Evolutionary conservation across 2,329 filamentous ascomycete species (phyloP).

Genomic region (Nothopassalora personata): DNA sequence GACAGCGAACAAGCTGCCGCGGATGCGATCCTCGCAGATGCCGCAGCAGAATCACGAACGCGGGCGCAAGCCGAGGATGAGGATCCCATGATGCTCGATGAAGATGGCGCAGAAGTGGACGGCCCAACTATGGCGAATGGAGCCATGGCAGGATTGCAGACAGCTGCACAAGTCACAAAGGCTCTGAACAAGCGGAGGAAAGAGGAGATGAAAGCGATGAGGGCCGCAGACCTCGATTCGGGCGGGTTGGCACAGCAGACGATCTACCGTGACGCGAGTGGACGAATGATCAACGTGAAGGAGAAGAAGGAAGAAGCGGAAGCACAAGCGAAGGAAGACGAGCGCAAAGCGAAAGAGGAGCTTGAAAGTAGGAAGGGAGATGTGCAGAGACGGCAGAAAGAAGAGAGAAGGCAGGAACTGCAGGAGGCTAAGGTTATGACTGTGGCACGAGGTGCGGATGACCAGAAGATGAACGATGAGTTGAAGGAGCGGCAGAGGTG

Average conservation of each 20-base stretch:
- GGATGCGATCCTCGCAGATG: slow-evolving; percentile 35
- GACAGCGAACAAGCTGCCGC: slow-evolving; percentile 60
- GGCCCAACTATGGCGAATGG: slow-evolving; percentile 76
- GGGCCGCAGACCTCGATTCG: slow-evolving; percentile 41
- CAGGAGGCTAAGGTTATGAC: slow-evolving; percentile 78
- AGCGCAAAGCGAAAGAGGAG: slow-evolving; percentile 58
- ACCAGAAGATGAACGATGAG: slow-evolving; percentile 78
- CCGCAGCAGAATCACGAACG: slow-evolving; percentile 28
- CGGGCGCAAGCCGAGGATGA: slow-evolving; percentile 32
- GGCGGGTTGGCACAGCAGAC: slow-evolving; percentile 62
- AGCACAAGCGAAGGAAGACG: slow-evolving; percentile 69
- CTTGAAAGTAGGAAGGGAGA: slow-evolving; percentile 74
- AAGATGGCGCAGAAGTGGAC: slow-evolving; percentile 45
- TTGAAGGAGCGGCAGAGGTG: slow-evolving; percentile 71
- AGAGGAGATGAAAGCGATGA: slow-evolving; percentile 52
- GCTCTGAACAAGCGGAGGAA: slow-evolving; percentile 57
- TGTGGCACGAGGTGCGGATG: slow-evolving; percentile 74
- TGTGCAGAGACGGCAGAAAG: slow-evolving; percentile 68
- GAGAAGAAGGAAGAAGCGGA: slow-evolving; percentile 85
- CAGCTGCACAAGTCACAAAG: slow-evolving; percentile 63
- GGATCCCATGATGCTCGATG: slow-evolving; percentile 48
- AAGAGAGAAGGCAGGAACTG: slow-evolving; percentile 60
- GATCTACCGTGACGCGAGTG: slow-evolving; percentile 91
- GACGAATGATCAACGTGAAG: slow-evolving; percentile 85
- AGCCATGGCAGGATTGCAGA: slow-evolving; percentile 80